Evolutionary conservation across 1,284 basidiomycete species (phyloP).

Genomic region (Ganoderma sp.): DNA sequence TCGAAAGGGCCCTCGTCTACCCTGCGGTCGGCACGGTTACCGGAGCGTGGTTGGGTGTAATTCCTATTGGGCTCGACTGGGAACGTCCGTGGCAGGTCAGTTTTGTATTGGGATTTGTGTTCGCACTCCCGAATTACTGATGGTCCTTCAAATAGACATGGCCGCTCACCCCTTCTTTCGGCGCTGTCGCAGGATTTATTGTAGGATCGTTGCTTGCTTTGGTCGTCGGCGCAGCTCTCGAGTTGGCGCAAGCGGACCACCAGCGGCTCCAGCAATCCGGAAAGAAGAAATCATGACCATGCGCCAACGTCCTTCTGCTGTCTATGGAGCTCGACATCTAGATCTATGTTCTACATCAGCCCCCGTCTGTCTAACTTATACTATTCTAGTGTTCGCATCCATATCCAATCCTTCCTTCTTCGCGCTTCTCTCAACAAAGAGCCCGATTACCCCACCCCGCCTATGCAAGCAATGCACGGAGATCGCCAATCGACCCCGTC

Average conservation of each 20-base stretch:
- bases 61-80: conserved; percentile 92
- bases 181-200: conserved; percentile 72
- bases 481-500: conserved; percentile 79
- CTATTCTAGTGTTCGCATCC: conserved; percentile 4
- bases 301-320: background rate
- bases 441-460: background rate
- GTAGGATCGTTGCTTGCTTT: conserved; percentile 65
- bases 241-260: conserved; percentile 48
- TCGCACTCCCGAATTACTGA: conserved; percentile 4
- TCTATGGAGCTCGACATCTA: conserved; percentile 3
- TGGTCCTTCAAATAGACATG: conserved; percentile 58
- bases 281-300: conserved; percentile 21
- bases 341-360: conserved; percentile 14
- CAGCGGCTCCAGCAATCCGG: background rate
- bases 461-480: conserved; percentile 47
- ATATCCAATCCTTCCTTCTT: background rate
- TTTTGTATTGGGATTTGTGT: conserved; percentile 1
- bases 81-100: conserved; percentile 93
- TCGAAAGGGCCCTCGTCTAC: conserved; percentile 83
- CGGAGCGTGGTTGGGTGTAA: conserved; percentile 80
- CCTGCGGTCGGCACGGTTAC: conserved; percentile 75
- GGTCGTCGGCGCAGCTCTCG: conserved; percentile 50
- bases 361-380: conserved; percentile 15
- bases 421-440: background rate
- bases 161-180: conserved; percentile 79